Evolutionary conservation across 2,329 filamentous ascomycete species (phyloP).

Genomic region (Cladosporium austrohemisphaericum): DNA sequence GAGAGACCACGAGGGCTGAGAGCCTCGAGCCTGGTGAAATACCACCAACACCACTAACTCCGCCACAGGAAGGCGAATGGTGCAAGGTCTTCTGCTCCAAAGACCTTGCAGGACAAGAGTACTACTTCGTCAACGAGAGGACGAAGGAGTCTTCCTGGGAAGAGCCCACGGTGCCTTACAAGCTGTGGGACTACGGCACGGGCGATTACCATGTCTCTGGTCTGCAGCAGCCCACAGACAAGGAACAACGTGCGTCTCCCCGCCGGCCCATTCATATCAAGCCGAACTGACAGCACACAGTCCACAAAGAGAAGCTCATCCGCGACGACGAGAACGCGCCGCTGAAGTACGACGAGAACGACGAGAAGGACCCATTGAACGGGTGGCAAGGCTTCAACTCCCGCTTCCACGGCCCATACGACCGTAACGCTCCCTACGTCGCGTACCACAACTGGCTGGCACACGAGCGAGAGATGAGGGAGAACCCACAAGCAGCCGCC

Average conservation of each 20-base stretch:
- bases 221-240: slow-evolving; percentile 23
- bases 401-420: slow-evolving; percentile 92
- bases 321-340: slow-evolving; percentile 45
- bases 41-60: background rate
- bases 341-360: slow-evolving; percentile 49
- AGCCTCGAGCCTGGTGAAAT: background rate
- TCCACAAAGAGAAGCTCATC: slow-evolving; percentile 3
- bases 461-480: slow-evolving; percentile 31
- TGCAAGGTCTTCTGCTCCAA: slow-evolving; percentile 22
- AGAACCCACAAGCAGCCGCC: slow-evolving; percentile 24
- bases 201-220: slow-evolving; percentile 24
- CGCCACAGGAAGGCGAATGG: slow-evolving; percentile 17
- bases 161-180: slow-evolving; percentile 31
- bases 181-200: slow-evolving; percentile 26
- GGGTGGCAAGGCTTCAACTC: slow-evolving; percentile 73
- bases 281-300: background rate
- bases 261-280: background rate
- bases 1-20: background rate
- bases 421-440: slow-evolving; percentile 84
- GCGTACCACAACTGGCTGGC: slow-evolving; percentile 31
- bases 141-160: slow-evolving; percentile 26
- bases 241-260: slow-evolving; percentile 1
- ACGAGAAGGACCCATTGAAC: slow-evolving; percentile 18
- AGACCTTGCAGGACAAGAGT: slow-evolving; percentile 12
- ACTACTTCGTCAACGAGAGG: slow-evolving; percentile 29